These are phyloP conservation scores for Aspergillus bombycis DNA, from an alignment of 2,329 filamentous ascomycete species.

Conservation along the genomic window DNA sequence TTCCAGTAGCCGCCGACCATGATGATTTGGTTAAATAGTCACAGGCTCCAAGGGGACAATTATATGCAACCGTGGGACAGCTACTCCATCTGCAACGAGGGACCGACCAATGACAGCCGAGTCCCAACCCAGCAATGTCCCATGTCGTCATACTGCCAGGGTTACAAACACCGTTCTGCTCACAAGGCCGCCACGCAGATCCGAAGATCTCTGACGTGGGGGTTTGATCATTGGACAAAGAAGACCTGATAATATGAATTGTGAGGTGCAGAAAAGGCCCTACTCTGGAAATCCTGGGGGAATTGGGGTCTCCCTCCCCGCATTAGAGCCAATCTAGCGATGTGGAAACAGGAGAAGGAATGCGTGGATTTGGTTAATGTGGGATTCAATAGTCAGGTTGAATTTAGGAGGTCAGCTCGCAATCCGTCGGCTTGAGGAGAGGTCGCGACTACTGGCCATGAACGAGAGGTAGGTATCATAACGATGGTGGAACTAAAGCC, in stretches of 20 bases:
- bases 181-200: conserved; percentile 23
- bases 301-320: conserved; percentile 2
- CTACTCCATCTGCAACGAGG: neutral
- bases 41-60: conserved; percentile 4
- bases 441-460: neutral
- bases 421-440: no score
- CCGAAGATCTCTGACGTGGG: conserved; percentile 34
- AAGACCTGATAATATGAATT: conserved; percentile 7
- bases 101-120: conserved; percentile 7
- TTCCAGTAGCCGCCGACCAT: neutral
- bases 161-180: conserved; percentile 8
- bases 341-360: neutral
- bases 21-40: neutral
- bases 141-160: conserved; percentile 18
- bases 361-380: neutral
- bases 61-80: conserved; percentile 13
- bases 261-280: conserved; percentile 4
- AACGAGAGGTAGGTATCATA: neutral
- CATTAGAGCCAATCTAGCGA: neutral
- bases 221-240: conserved; percentile 10
- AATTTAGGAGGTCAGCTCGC: neutral
- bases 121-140: conserved; percentile 2
- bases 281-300: conserved; percentile 3
- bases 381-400: neutral
- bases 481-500: conserved; percentile 5